These are phyloP conservation scores for Calendula officinalis DNA, from an alignment of 129 eudicot genomes.

Conservation along the genomic window DNA sequence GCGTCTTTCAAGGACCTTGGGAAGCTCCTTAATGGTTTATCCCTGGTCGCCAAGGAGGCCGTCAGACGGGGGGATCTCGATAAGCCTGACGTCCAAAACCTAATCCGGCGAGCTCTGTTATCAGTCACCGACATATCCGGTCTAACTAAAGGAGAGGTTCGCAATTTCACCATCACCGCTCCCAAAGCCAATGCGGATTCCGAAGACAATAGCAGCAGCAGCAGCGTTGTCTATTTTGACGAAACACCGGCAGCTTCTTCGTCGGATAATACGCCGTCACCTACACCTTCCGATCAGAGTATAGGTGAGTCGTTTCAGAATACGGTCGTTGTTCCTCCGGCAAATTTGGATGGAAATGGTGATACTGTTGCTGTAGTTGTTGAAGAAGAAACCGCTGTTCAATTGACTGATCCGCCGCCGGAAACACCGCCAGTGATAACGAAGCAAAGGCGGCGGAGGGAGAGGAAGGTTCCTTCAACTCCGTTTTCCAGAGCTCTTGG, in stretches of 20 bases:
- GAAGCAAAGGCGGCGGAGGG: constrained; percentile 65
- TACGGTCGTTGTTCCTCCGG: constrained; percentile 8
- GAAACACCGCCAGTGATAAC: constrained; percentile 8
- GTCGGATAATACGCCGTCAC: neutral
- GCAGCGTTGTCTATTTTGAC: constrained; percentile 47
- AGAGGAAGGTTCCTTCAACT: constrained; percentile 89
- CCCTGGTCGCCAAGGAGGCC: constrained; percentile 64
- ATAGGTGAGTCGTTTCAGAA: constrained; percentile 4
- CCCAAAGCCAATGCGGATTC: constrained; percentile 16
- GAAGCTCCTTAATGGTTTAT: constrained; percentile 53
- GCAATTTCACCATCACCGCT: constrained; percentile 14
- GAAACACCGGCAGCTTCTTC: constrained; percentile 16
- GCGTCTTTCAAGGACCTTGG: constrained; percentile 46
- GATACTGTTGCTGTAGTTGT: neutral
- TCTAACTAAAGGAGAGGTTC: constrained; percentile 66
- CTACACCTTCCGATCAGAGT: constrained; percentile 17
- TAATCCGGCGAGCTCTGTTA: constrained; percentile 44
- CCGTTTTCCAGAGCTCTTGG: constrained; percentile 92
- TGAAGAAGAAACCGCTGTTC: constrained; percentile 18
- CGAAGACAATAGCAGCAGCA: neutral
- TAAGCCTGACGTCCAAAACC: constrained; percentile 40
- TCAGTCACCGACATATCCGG: constrained; percentile 67
- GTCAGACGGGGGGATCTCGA: constrained; percentile 22
- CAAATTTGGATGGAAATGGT: constrained; percentile 2
- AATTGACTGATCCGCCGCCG: neutral